Evolutionary conservation across 2,329 filamentous ascomycete species (phyloP).

Genomic region (Ceratocystis papillata): DNA sequence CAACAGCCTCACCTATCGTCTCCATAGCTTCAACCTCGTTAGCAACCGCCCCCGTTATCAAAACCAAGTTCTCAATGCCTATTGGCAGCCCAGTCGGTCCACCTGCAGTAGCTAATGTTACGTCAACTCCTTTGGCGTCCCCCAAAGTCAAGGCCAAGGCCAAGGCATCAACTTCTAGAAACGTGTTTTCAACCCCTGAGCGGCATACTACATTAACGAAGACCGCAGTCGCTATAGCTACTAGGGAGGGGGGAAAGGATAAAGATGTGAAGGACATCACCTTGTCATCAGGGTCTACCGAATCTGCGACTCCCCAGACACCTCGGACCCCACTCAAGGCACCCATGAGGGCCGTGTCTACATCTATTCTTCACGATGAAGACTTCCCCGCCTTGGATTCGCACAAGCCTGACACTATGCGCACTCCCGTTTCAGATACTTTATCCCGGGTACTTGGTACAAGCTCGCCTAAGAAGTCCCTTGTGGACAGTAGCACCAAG

Average conservation of each 20-base stretch:
- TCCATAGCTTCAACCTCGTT: neutral
- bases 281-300: constrained; percentile 28
- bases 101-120: neutral
- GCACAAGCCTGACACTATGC: constrained; percentile 8
- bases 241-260: constrained; percentile 3
- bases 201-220: constrained; percentile 15
- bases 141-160: constrained; percentile 29
- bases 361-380: constrained; percentile 42
- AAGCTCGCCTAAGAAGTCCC: constrained; percentile 15
- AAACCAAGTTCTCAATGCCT: neutral
- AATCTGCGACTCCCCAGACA: constrained; percentile 32
- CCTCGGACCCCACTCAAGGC: constrained; percentile 25
- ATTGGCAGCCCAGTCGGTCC: neutral
- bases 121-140: constrained; percentile 7
- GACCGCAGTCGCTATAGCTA: constrained; percentile 12
- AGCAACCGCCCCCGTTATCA: neutral
- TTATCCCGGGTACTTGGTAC: neutral
- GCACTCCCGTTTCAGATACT: constrained; percentile 2
- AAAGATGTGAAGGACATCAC: constrained; percentile 20
- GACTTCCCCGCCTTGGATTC: constrained; percentile 42
- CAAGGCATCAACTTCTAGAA: constrained; percentile 9
- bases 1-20: neutral
- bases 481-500: constrained; percentile 17
- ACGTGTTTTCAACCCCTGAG: constrained; percentile 19
- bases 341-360: constrained; percentile 22